These are phyloP conservation scores for Claviceps africana DNA, from an alignment of 2,329 filamentous ascomycete genomes.

Conservation along the genomic window DNA sequence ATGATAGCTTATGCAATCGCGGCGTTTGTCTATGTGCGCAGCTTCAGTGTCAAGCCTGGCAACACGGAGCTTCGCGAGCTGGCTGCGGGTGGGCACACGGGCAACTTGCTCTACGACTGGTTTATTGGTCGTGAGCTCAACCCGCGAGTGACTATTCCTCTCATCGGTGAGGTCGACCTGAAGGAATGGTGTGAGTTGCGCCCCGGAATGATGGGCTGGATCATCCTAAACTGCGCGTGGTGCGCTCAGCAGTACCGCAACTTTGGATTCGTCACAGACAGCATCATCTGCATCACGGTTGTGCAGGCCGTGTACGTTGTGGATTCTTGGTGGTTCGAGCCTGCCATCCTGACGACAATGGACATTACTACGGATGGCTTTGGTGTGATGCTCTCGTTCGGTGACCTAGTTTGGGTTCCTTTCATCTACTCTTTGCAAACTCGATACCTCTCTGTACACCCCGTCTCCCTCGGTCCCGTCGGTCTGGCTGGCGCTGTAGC, in stretches of 20 bases:
- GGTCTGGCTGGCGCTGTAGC: constrained; percentile 52
- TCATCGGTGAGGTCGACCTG: constrained; percentile 77
- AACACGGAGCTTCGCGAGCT: constrained; percentile 63
- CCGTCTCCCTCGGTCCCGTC: constrained; percentile 57
- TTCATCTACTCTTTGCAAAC: constrained; percentile 78
- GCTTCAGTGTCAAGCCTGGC: constrained; percentile 66
- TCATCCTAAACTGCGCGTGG: constrained; percentile 72
- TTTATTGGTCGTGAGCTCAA: constrained; percentile 95
- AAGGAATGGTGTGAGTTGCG: constrained; percentile 82
- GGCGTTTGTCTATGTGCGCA: constrained; percentile 65
- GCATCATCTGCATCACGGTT: constrained; percentile 63
- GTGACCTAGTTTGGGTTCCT: constrained; percentile 84
- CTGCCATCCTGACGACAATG: constrained; percentile 82
- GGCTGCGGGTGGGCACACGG: constrained; percentile 65
- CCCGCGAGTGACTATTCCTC: constrained; percentile 63
- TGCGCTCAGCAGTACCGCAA: constrained; percentile 78
- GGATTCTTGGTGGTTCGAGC: constrained; percentile 76
- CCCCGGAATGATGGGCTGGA: constrained; percentile 83
- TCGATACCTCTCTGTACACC: constrained; percentile 72
- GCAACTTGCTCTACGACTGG: constrained; percentile 87
- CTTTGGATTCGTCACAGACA: constrained; percentile 72
- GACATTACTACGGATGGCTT: constrained; percentile 90
- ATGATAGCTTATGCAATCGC: constrained; percentile 60
- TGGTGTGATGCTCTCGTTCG: constrained; percentile 88
- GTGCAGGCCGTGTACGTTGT: constrained; percentile 75